phyloP scores from a whole-genome alignment of 148 eudicot genomes.

The Vaccinium vitisidaea region DNA sequence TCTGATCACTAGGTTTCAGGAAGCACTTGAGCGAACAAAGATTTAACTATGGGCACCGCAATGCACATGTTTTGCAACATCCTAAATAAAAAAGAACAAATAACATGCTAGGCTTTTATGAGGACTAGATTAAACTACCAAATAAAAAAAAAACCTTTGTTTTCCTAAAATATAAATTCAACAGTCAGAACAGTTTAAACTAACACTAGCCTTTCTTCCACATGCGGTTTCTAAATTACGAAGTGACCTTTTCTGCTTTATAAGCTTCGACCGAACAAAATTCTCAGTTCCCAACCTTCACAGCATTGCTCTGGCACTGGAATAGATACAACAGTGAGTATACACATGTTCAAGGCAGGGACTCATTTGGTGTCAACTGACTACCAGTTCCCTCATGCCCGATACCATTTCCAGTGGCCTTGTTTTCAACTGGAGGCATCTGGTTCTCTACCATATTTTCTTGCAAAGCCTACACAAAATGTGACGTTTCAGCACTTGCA shows the following conservation, averaged over 20 bases:
- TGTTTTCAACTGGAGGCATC: conserved; percentile 19
- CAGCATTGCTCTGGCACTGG: background rate
- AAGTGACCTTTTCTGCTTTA: background rate
- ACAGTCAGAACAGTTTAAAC: background rate
- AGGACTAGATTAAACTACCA: conserved; percentile 7
- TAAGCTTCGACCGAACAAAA: conserved; percentile 3
- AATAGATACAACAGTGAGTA: background rate
- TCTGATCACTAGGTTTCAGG: background rate
- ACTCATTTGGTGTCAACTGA: background rate
- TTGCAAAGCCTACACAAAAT: conserved; percentile 59
- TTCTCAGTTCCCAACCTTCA: background rate
- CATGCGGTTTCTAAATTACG: background rate
- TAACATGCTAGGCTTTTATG: background rate
- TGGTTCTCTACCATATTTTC: conserved; percentile 56
- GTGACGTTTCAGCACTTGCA: conserved; percentile 17
- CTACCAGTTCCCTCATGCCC: conserved; percentile 14
- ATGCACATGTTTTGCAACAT: background rate
- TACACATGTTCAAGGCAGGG: conserved; percentile 11
- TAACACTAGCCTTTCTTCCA: conserved; percentile 5
- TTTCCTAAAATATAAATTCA: background rate
- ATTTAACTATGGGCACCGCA: background rate
- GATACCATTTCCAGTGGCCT: conserved; percentile 12
- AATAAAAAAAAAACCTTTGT: background rate
- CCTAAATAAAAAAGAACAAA: background rate
- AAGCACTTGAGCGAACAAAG: background rate